A percentile compares a stretch with the other conserved stretches of the same genome.
These are phyloP conservation scores for Trichosporon sp. DNA, from an alignment of 1,284 basidiomycete genomes.

Conservation along the genomic window DNA sequence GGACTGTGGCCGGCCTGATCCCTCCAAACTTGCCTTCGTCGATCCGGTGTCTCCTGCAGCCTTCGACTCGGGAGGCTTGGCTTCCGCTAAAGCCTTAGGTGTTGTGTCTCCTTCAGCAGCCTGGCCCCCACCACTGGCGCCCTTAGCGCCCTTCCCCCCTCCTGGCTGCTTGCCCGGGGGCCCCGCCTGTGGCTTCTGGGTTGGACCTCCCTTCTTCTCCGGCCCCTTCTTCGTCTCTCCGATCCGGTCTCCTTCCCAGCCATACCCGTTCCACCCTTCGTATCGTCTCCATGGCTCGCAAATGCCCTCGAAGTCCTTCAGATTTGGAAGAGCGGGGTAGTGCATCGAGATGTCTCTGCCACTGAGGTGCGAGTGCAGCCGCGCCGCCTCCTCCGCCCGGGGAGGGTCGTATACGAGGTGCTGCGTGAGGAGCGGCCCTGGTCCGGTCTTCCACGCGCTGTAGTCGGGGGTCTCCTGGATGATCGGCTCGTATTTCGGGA, in stretches of 20 bases:
- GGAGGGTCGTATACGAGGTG: constrained; percentile 3
- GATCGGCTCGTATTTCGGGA: constrained; percentile 32
- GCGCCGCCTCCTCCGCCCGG: constrained; percentile 16
- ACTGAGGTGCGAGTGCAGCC: constrained; percentile 17
- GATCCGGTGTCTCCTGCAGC: no score
- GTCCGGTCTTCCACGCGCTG: not conserved
- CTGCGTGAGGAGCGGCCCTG: constrained; percentile 1
- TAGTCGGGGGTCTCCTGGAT: not conserved
- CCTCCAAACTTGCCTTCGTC: not conserved
- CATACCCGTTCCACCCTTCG: constrained; percentile 36
- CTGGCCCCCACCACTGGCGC: not conserved
- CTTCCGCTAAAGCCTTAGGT: not conserved
- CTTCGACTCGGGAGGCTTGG: not conserved
- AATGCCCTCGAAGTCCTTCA: constrained; percentile 22
- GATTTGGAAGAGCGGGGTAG: constrained; percentile 34
- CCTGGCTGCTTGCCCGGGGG: constrained; percentile 1
- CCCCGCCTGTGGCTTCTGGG: constrained; percentile 9
- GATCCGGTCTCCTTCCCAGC: constrained; percentile 31
- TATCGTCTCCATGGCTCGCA: constrained; percentile 12
- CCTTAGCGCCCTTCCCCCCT: not conserved
- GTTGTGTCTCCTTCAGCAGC: no score
- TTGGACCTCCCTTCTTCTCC: not conserved
- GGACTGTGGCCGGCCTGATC: not conserved
- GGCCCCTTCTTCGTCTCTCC: constrained; percentile 15
- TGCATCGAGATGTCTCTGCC: constrained; percentile 30